A percentile compares a stretch with the other conserved stretches of the same genome.
phyloP scores from a whole-genome alignment of 2,329 filamentous ascomycete species.

The Orbilia javanica region DNA sequence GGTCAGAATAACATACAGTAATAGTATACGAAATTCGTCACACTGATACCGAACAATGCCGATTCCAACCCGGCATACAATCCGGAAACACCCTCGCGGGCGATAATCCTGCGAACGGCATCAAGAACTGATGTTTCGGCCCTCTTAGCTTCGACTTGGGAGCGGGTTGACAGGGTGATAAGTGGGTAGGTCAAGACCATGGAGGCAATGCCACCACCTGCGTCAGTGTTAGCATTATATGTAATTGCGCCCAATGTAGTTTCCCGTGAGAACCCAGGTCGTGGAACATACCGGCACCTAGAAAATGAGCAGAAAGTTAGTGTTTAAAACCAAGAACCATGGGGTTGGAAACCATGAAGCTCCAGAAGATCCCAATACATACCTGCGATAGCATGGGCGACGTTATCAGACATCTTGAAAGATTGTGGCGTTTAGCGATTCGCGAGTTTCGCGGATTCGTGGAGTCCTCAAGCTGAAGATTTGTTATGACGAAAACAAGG shows the following conservation, averaged over 20 bases:
- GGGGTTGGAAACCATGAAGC: background rate
- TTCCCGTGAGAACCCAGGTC: slow-evolving; percentile 3
- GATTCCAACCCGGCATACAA: slow-evolving; percentile 94
- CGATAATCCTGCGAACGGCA: slow-evolving; percentile 86
- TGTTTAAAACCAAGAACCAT: background rate
- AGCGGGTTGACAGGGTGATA: slow-evolving; percentile 95
- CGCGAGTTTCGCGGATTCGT: slow-evolving; percentile 1
- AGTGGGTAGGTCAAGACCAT: slow-evolving; percentile 98
- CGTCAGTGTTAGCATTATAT: slow-evolving; percentile 63
- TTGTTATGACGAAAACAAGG: slow-evolving; percentile 18
- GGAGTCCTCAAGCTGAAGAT: background rate
- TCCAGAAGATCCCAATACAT: background rate
- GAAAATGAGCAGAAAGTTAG: slow-evolving; percentile 1
- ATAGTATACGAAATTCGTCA: slow-evolving; percentile 99
- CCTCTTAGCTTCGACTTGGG: slow-evolving; percentile 96
- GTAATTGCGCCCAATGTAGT: background rate
- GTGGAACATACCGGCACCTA: slow-evolving; percentile 44
- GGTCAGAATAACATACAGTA: slow-evolving; percentile 74
- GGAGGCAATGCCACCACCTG: slow-evolving; percentile 91
- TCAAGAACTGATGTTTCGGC: slow-evolving; percentile 86
- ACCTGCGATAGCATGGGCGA: slow-evolving; percentile 92
- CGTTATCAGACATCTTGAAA: slow-evolving; percentile 76
- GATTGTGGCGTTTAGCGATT: slow-evolving; percentile 1
- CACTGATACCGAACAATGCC: slow-evolving; percentile 94
- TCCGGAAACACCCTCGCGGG: slow-evolving; percentile 88